Evolutionary conservation across 176 grass and related monocot genomes (phyloP).

Genomic region (Triticum urartu): DNA sequence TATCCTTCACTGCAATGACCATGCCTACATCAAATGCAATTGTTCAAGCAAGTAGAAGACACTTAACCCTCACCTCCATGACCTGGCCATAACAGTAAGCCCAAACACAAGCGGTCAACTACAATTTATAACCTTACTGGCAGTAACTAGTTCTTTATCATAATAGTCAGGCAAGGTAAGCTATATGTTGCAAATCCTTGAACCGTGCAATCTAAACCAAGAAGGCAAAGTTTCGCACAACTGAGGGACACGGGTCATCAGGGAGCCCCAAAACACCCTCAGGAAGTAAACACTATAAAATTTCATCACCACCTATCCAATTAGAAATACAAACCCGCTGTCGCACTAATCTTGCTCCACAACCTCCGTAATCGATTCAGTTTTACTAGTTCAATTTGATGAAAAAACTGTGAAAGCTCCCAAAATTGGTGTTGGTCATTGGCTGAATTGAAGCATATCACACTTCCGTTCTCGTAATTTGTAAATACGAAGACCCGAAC

Average conservation of each 20-base stretch:
- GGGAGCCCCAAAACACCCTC: not conserved
- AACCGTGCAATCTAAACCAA: not conserved
- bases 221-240: not conserved
- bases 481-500: not conserved
- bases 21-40: not conserved
- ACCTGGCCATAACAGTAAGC: slow-evolving; percentile 4
- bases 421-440: not conserved
- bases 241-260: not conserved
- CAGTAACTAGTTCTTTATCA: not conserved
- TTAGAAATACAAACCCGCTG: not conserved
- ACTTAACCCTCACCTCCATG: not conserved
- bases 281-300: not conserved
- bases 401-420: slow-evolving; percentile 13
- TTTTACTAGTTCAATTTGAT: slow-evolving; percentile 15
- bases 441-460: not conserved
- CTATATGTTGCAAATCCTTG: not conserved
- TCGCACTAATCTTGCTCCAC: not conserved
- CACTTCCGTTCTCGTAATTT: not conserved
- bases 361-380: not conserved
- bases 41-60: not conserved
- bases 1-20: not conserved
- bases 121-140: not conserved
- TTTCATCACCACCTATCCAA: not conserved
- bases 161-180: not conserved
- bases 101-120: not conserved